phyloP scores from a whole-genome alignment of 192 early-diverging fungal species.

The Piromyces sp. region DNA sequence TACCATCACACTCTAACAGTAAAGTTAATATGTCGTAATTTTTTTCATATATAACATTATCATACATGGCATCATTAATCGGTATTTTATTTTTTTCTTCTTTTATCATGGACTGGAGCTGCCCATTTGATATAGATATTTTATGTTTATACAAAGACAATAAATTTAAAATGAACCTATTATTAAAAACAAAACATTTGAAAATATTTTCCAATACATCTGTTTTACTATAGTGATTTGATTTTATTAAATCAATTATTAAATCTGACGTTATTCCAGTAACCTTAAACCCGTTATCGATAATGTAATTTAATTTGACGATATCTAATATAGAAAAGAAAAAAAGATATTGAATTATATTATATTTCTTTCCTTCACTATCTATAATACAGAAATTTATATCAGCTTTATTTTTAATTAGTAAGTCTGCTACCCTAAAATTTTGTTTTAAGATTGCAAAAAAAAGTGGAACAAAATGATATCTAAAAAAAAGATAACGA shows the following conservation, averaged over 20 bases:
- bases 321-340: neutral
- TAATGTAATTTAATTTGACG: neutral
- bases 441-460: neutral
- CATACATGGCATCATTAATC: neutral
- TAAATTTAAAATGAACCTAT: neutral
- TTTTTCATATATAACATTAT: neutral
- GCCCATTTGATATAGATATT: neutral
- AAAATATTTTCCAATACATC: neutral
- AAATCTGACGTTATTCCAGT: neutral
- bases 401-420: neutral
- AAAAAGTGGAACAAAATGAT: neutral
- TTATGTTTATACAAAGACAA: neutral
- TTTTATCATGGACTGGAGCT: neutral
- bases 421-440: neutral
- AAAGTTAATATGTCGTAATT: neutral
- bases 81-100: neutral
- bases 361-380: neutral
- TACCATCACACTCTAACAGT: neutral
- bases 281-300: neutral
- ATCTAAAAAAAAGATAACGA: neutral
- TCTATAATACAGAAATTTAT: neutral
- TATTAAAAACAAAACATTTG: neutral
- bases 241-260: neutral
- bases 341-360: neutral
- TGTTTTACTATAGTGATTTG: neutral